Evolutionary conservation across 495 filamentous ascomycete genomes (phyloP), one percentile per base, ranked within the genome.

Genomic region (Podospora didyma): DNA sequence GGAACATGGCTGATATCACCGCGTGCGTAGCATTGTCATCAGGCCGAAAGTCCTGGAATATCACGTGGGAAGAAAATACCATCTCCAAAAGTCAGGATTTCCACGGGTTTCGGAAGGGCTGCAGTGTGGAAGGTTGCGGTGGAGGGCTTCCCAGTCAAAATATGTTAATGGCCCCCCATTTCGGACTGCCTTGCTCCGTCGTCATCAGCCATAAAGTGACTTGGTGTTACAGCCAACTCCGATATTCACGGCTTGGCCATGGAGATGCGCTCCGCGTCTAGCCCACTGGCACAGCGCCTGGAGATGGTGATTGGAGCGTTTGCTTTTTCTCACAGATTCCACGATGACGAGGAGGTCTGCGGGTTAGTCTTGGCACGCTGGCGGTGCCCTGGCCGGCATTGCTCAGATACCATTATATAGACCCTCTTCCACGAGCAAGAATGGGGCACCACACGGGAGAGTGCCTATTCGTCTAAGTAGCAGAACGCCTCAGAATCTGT

Each of bases 101-200:
- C 39, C n/a, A 16, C n/a, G 39, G 9, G 39, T 10, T 14, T 10
- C 14, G 9, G 39, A 42, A 42, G 12, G 12, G 14, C 4, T 14
- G 10, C 9, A 9, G 3, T 9, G 26, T 42, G 39, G 50, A 34
- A 9, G 50, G 22, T 17, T 22, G 4, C 17, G 5, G 46, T 23
- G 46, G 11, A 24, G 20, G 46, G 7, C 21, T 48, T 48, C 22
- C 20, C 39, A 42, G 14, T 24, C 46, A 24, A 46, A 6, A 48
- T 48, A 10, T 24, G 1, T 52, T 17, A 35, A 42, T 41, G 22
- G 35, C 42, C n/a, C 22, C 52, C 26, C 10, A 31, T 3, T 34
- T 48, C 53, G 53, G 49, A 45, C 37, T 3, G 37, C 41, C 48
- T 41, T 21, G 48, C 49, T 58, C 55, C 55, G 55, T 20, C 55